phyloP scores from a whole-genome alignment of 2,329 filamentous ascomycete genomes.

The Golovinomyces cichoracearum region DNA sequence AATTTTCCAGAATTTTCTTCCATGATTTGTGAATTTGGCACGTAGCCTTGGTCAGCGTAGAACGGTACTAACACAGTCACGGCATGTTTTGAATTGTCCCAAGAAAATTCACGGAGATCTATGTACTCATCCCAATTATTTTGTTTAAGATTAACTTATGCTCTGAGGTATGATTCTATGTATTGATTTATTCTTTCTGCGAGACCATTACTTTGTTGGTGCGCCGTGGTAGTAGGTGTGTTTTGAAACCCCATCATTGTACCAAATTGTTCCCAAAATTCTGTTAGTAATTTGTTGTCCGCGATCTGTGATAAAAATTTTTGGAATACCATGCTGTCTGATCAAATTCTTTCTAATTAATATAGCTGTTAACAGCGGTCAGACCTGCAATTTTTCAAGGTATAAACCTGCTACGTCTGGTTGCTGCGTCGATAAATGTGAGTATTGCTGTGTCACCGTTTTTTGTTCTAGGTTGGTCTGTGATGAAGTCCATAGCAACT shows the following conservation, averaged over 20 bases:
- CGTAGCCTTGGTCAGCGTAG: background rate
- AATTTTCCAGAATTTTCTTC: background rate
- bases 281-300: background rate
- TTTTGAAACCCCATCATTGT: background rate
- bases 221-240: background rate
- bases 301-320: background rate
- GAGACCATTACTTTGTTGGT: background rate
- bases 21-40: background rate
- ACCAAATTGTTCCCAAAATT: background rate
- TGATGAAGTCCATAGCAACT: background rate
- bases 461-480: background rate
- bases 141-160: slow-evolving; percentile 4
- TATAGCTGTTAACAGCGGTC: background rate
- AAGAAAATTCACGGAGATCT: background rate
- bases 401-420: background rate
- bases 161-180: slow-evolving; percentile 1
- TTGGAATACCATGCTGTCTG: background rate
- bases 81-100: background rate
- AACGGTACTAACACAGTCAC: background rate
- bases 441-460: slow-evolving; percentile 1
- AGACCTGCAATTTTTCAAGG: background rate
- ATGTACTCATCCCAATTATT: slow-evolving; percentile 3
- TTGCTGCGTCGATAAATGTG: background rate
- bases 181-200: slow-evolving; percentile 1
- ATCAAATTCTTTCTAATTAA: background rate